These are phyloP conservation scores for Pisolithus marmoratus DNA, from an alignment of 768 basidiomycete species.

Conservation along the genomic window DNA sequence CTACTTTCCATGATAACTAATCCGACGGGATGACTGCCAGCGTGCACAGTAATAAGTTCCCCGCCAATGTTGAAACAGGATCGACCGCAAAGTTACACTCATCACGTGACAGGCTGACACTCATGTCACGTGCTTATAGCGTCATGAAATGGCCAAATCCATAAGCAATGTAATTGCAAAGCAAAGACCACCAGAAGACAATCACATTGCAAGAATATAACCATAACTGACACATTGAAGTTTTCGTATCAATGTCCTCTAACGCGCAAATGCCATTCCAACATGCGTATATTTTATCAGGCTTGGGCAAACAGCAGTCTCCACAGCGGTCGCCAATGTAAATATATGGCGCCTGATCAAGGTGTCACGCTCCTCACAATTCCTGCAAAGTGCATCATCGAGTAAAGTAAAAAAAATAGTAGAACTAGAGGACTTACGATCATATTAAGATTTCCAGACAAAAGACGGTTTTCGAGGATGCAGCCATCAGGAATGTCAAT, in stretches of 20 bases:
- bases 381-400: constrained; percentile 18
- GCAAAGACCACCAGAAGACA: too few species aligned
- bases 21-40: constrained; percentile 5
- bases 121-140: too few species aligned
- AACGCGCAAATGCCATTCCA: background rate
- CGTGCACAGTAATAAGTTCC: too few species aligned
- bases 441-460: constrained; percentile 73
- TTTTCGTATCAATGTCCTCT: too few species aligned
- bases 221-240: too few species aligned
- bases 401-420: background rate
- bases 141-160: too few species aligned
- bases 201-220: too few species aligned
- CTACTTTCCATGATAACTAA: constrained; percentile 12
- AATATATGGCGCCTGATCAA: background rate
- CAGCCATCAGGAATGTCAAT: constrained; percentile 76
- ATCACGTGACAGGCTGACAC: too few species aligned
- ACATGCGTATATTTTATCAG: background rate
- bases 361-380: constrained; percentile 15
- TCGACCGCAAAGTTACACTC: too few species aligned
- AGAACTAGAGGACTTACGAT: constrained; percentile 39
- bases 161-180: too few species aligned
- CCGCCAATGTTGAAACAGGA: too few species aligned
- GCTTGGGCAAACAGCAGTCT: background rate
- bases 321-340: constrained; percentile 5
- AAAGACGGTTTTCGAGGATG: constrained; percentile 62